Evolutionary conservation across 2,329 filamentous ascomycete species (phyloP).

Genomic region (Geosmithia putterillii): DNA sequence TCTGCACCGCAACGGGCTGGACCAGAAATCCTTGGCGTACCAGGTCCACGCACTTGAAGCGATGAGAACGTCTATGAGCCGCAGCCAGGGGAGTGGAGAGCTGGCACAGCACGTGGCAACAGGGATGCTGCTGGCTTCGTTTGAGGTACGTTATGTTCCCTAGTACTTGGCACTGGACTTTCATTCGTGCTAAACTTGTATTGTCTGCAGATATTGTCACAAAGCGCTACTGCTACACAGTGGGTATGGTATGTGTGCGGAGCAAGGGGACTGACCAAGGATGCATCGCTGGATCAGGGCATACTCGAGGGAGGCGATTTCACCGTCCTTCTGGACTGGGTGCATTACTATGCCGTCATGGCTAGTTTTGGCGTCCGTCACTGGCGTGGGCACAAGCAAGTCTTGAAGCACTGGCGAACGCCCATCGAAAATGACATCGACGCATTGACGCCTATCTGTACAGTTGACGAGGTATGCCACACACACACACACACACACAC

Average conservation of each 20-base stretch:
- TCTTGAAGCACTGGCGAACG: neutral
- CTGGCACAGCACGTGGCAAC: conserved; percentile 14
- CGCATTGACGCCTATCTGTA: neutral
- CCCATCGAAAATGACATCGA: neutral
- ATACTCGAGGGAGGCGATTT: conserved; percentile 1
- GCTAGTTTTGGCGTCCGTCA: conserved; percentile 13
- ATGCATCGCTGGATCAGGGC: neutral
- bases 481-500: no score
- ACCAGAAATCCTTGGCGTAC: neutral
- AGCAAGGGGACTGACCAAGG: conserved; percentile 7
- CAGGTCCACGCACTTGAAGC: neutral
- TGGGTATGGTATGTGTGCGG: conserved; percentile 15
- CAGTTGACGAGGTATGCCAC: neutral
- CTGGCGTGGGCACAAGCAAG: conserved; percentile 4
- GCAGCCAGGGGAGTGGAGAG: neutral
- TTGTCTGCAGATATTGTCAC: neutral
- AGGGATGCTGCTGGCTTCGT: conserved; percentile 14
- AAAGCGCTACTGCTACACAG: conserved; percentile 1
- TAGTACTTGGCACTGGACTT: neutral
- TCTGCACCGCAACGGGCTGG: neutral
- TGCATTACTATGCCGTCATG: conserved; percentile 14
- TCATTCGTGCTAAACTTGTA: neutral
- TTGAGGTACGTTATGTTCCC: conserved; percentile 10
- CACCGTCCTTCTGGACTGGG: conserved; percentile 12
- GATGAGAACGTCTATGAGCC: neutral